A percentile compares a stretch with the other conserved stretches of the same genome.
Evolutionary conservation across 1,139 yeast species (phyloP).

Genomic region (Debaryomyces psychrophilus): DNA sequence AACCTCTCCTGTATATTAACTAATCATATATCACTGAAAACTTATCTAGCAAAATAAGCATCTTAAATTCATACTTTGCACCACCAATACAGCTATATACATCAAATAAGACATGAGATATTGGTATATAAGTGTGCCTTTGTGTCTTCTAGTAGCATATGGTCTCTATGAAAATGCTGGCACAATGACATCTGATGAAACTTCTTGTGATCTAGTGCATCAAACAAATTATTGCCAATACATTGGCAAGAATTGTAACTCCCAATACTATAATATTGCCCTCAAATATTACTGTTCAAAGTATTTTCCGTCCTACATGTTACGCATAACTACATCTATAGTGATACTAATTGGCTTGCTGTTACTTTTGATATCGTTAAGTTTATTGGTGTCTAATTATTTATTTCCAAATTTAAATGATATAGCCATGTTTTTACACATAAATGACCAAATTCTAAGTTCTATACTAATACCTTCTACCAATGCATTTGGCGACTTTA

Average conservation of each 20-base stretch:
- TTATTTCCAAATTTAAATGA: conserved; percentile 36
- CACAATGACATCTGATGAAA: neutral
- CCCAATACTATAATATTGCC: conserved; percentile 30
- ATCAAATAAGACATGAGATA: neutral
- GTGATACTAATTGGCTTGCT: conserved; percentile 22
- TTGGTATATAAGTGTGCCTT: neutral
- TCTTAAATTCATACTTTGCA: neutral
- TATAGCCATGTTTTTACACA: conserved; percentile 28
- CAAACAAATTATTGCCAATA: conserved; percentile 23
- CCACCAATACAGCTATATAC: neutral
- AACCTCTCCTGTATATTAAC: neutral
- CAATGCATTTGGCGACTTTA: conserved; percentile 45
- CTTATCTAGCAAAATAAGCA: neutral
- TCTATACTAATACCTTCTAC: conserved; percentile 43
- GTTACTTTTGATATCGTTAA: conserved; percentile 28
- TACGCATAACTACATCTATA: conserved; percentile 19
- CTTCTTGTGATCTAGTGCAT: conserved; percentile 1
- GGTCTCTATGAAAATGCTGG: neutral
- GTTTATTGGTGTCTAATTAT: conserved; percentile 42
- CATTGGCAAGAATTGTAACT: conserved; percentile 28
- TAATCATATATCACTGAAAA: neutral
- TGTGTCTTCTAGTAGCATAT: conserved; percentile 1
- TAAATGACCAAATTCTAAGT: conserved; percentile 38
- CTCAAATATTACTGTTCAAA: conserved; percentile 30
- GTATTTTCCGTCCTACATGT: conserved; percentile 17